Conservation (phyloP, 345 rosid genomes). For the Mangifera indica region DNA sequence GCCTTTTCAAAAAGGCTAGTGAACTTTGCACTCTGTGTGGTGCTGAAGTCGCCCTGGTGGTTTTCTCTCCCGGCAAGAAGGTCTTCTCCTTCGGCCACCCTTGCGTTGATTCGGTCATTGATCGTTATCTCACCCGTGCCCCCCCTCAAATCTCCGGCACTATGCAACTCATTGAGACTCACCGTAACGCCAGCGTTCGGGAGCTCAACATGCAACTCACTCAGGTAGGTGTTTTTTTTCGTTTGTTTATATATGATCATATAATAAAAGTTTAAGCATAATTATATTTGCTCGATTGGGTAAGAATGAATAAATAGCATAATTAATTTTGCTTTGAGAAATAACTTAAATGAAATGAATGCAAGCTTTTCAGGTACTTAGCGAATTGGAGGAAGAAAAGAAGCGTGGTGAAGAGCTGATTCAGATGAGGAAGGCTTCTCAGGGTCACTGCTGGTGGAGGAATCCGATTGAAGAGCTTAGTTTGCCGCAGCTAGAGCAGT, state of each 20-base stretch:
- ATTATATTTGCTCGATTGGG: neutral
- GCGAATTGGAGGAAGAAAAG: constrained; percentile 49
- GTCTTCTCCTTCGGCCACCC: constrained; percentile 43
- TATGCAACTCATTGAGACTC: constrained; percentile 46
- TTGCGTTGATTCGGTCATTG: constrained; percentile 23
- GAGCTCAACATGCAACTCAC: constrained; percentile 54
- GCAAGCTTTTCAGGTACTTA: constrained; percentile 18
- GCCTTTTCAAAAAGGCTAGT: constrained; percentile 45
- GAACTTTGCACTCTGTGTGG: constrained; percentile 42
- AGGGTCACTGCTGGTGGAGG: constrained; percentile 51
- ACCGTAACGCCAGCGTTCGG: constrained; percentile 35
- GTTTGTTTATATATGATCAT: too few relatives aligned
- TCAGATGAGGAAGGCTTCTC: constrained; percentile 21
- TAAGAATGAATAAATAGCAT: neutral
- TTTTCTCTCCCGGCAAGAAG: constrained; percentile 36
- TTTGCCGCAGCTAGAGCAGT: constrained; percentile 31
- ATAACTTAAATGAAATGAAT: neutral
- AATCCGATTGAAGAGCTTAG: constrained; percentile 33
- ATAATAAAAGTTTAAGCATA: too few relatives aligned
- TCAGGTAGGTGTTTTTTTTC: constrained; percentile 28
- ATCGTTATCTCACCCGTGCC: constrained; percentile 25
- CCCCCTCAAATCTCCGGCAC: constrained; percentile 26
- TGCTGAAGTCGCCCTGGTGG: constrained; percentile 33
- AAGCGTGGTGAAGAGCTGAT: constrained; percentile 40
- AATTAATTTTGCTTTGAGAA: neutral